Percentiles rank a stretch among this genome's conserved stretches.
phyloP scores from a whole-genome alignment of 805 yeast genomes.

The Wickerhamomyces hampshirensis region DNA sequence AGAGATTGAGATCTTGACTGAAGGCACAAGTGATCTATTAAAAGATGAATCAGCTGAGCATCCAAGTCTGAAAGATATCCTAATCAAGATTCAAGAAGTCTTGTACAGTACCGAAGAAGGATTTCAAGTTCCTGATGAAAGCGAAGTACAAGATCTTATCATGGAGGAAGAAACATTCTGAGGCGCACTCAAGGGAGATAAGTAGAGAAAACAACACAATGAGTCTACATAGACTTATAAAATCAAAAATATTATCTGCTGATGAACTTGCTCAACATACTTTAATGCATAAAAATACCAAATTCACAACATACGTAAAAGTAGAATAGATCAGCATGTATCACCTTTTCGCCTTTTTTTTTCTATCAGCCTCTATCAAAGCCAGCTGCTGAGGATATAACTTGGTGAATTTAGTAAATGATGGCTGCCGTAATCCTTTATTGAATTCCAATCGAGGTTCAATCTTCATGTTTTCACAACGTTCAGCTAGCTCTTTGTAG shows the following conservation, averaged over 20 bases:
- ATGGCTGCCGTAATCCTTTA: too few relatives aligned
- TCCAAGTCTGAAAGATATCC: slow-evolving; percentile 35
- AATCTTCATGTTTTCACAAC: background rate
- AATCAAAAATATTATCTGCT: too few relatives aligned
- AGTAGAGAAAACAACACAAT: too few relatives aligned
- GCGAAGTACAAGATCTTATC: slow-evolving; percentile 23
- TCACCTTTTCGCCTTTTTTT: too few relatives aligned
- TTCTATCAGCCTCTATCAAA: background rate
- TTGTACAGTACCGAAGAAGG: slow-evolving; percentile 83
- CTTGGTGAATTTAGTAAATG: background rate
- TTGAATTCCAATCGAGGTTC: background rate
- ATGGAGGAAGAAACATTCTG: slow-evolving; percentile 34
- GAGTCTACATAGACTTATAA: background rate
- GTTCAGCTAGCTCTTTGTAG: background rate
- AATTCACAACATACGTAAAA: too few relatives aligned
- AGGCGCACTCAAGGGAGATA: too few relatives aligned
- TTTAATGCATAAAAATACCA: too few relatives aligned
- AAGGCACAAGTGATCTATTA: slow-evolving; percentile 52
- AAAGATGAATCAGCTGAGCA: slow-evolving; percentile 28
- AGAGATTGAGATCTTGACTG: slow-evolving; percentile 79
- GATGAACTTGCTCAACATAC: too few relatives aligned
- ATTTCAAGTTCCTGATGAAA: slow-evolving; percentile 55
- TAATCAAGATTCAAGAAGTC: slow-evolving; percentile 66
- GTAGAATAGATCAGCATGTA: too few relatives aligned
- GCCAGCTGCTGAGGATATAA: background rate